Conservation (phyloP, 371 early-diverging fungal genomes). For the Conidiobolus incongruus region DNA sequence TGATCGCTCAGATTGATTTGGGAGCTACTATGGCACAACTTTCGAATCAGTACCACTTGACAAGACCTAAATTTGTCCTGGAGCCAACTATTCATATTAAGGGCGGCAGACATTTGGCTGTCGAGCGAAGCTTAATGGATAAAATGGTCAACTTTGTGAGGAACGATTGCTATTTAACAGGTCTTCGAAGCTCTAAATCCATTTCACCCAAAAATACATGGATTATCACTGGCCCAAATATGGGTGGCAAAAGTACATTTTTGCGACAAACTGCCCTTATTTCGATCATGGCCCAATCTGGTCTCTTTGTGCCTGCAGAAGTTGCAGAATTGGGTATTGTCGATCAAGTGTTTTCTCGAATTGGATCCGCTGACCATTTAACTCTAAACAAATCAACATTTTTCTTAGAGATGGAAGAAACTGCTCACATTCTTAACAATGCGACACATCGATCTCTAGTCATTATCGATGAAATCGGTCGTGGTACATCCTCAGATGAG, state of each 20-base stretch:
- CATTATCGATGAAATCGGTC: slow-evolving; percentile 96
- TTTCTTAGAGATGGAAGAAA: slow-evolving; percentile 97
- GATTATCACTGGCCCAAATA: slow-evolving; percentile 44
- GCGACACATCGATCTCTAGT: slow-evolving; percentile 65
- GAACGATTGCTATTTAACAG: slow-evolving; percentile 33
- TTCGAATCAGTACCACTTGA: neutral
- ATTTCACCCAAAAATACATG: neutral
- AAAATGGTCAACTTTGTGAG: slow-evolving; percentile 34
- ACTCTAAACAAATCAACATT: slow-evolving; percentile 81
- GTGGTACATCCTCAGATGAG: slow-evolving; percentile 88
- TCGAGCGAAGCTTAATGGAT: slow-evolving; percentile 39
- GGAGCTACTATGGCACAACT: slow-evolving; percentile 23
- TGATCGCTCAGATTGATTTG: slow-evolving; percentile 45
- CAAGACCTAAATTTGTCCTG: neutral
- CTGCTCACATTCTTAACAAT: slow-evolving; percentile 61
- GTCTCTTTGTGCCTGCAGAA: slow-evolving; percentile 81
- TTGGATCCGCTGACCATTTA: slow-evolving; percentile 53
- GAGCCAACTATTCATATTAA: slow-evolving; percentile 10
- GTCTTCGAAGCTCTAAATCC: neutral
- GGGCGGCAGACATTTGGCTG: slow-evolving; percentile 74
- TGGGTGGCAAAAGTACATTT: slow-evolving; percentile 93
- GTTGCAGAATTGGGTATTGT: slow-evolving; percentile 63
- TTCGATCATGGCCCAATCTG: slow-evolving; percentile 80
- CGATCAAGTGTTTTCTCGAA: slow-evolving; percentile 70
- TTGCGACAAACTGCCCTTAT: slow-evolving; percentile 42